Evolutionary conservation across 805 yeast species (phyloP).

Genomic region (Lipomyces japonicus): DNA sequence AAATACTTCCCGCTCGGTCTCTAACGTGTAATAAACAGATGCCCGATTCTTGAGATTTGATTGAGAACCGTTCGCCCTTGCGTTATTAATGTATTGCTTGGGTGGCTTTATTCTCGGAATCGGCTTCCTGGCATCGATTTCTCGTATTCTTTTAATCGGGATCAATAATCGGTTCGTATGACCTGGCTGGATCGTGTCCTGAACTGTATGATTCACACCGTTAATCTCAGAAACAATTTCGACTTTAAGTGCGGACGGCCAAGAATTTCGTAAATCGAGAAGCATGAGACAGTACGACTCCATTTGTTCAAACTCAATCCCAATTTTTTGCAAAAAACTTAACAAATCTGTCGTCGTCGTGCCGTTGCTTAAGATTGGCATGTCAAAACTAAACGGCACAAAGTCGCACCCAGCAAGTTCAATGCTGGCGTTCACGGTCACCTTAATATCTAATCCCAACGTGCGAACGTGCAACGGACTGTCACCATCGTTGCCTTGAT

Average conservation of each 20-base stretch:
- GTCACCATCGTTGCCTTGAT: slow-evolving; percentile 26
- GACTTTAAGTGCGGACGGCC: slow-evolving; percentile 52
- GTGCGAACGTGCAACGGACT: slow-evolving; percentile 47
- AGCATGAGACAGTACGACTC: slow-evolving; percentile 61
- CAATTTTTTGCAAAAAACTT: slow-evolving; percentile 17
- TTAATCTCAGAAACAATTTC: slow-evolving; percentile 21
- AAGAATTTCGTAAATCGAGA: slow-evolving; percentile 75
- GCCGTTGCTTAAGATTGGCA: slow-evolving; percentile 7
- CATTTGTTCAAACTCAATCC: slow-evolving; percentile 35
- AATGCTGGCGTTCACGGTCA: slow-evolving; percentile 68
- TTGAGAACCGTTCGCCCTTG: neutral
- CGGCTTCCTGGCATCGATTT: slow-evolving; percentile 7
- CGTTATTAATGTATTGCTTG: slow-evolving; percentile 15
- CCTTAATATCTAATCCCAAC: slow-evolving; percentile 62
- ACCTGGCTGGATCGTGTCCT: slow-evolving; percentile 41
- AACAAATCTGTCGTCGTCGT: slow-evolving; percentile 13
- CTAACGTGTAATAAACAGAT: slow-evolving; percentile 3
- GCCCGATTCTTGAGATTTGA: neutral
- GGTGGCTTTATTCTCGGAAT: slow-evolving; percentile 23
- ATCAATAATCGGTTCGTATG: slow-evolving; percentile 60
- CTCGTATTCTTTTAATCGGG: slow-evolving; percentile 55
- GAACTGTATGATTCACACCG: neutral
- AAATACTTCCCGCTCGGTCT: slow-evolving; percentile 48
- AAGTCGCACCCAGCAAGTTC: slow-evolving; percentile 75
- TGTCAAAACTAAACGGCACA: slow-evolving; percentile 40